Evolutionary conservation across 2,329 filamentous ascomycete genomes (phyloP), one percentile per base, ranked within the genome.

Genomic region (Sordariomycetes sp.): DNA sequence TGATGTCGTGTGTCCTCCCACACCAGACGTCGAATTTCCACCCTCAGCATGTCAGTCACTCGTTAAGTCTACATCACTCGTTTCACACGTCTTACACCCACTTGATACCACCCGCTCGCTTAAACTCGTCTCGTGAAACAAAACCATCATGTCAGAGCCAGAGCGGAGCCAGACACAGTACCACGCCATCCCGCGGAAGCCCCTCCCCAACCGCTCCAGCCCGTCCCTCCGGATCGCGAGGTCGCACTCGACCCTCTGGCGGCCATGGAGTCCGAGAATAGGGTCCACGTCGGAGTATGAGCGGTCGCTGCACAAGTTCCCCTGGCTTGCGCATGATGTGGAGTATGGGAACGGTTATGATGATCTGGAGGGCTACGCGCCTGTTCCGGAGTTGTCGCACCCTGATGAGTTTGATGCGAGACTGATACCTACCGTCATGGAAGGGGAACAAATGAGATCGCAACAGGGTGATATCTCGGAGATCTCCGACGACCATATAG

Each of bases 241-340:
- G 10, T 68, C 66, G 2, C 61, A 58, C 45, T 67, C 65, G 1
- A 66, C 65, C 1, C 48, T 67, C 4, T 67, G 66, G 66, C 58
- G 66, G 12, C 59, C 62, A 8, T 68, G 66, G 66, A 67, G 62
- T 25, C 62, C 65, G 0, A 57, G 63, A 5, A 61, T 61, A 1
- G 55, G 36, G 7, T 45, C 34, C 42, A n/a, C 64, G n/a, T 59
- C 56, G 8, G 63, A 61, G 52, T 68, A 68, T 20, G 67, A 68
- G 22, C 64, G 57, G 20, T 66, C 67, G 2, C 57, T 65, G 2
- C 57, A 65, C 32, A 63, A 67, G 24, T 68, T 64, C 12, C 64
- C 66, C 2, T 68, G 67, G 67, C 57, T 68, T 15, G 54, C 48
- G 8, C 20, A 52, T 4, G 59, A 55, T 10, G 32, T 20, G 1